Conservation (phyloP, 495 filamentous ascomycete genomes). For the Aspergillus sclerotiicarbonarius region DNA sequence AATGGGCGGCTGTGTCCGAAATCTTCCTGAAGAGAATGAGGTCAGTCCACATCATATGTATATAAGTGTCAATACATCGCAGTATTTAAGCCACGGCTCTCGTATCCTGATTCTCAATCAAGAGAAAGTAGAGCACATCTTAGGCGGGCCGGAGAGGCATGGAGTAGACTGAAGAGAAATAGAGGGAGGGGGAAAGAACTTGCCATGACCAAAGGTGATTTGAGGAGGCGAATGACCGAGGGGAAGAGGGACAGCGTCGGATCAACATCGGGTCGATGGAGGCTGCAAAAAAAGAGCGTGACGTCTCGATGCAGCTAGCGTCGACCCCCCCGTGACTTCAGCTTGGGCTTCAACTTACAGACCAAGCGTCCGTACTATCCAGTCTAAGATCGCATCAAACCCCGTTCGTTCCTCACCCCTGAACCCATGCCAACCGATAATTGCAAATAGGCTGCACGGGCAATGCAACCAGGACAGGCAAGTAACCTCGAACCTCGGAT, state of each 20-base stretch:
- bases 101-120: not conserved
- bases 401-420: too few species aligned
- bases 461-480: not conserved
- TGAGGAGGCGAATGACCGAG: not conserved
- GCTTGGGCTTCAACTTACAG: not conserved
- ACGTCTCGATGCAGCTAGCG: not conserved
- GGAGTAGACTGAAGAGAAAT: not conserved
- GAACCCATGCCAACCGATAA: too few species aligned
- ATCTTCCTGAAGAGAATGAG: not conserved
- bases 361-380: not conserved
- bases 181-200: not conserved
- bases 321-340: not conserved
- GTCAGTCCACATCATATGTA: not conserved
- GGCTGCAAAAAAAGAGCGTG: not conserved
- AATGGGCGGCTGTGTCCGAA: slow-evolving; percentile 35
- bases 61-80: not conserved
- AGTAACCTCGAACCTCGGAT: too few species aligned
- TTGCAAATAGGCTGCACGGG: too few species aligned
- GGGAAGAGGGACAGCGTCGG: not conserved
- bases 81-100: not conserved
- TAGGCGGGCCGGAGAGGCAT: not conserved
- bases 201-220: not conserved
- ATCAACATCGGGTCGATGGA: not conserved
- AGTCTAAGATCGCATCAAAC: not conserved
- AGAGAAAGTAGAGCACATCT: not conserved